These are phyloP conservation scores for Candida ficus DNA, from an alignment of 805 yeast species.

Conservation along the genomic window DNA sequence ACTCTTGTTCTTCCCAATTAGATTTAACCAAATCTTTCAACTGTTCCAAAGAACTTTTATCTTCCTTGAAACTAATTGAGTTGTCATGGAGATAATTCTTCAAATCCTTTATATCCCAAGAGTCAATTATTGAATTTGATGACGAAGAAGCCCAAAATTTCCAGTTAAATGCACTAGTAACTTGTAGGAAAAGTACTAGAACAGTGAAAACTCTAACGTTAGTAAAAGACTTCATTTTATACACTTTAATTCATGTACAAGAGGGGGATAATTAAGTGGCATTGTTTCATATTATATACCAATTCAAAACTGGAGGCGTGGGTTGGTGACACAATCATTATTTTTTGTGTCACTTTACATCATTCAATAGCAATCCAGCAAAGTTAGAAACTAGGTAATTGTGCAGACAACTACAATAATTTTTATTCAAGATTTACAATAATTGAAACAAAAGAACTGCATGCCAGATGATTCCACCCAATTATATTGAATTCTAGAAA, in stretches of 20 bases:
- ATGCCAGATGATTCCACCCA: too few relatives aligned
- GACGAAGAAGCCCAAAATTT: constrained; percentile 7
- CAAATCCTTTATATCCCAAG: constrained; percentile 32
- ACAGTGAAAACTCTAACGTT: neutral
- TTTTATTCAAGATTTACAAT: too few relatives aligned
- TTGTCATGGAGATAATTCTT: constrained; percentile 31
- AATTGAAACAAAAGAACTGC: too few relatives aligned
- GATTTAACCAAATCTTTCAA: constrained; percentile 25
- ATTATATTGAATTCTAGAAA: neutral
- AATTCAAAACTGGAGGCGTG: neutral
- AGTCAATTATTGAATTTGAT: constrained; percentile 9
- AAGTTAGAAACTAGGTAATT: neutral
- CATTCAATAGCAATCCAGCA: neutral
- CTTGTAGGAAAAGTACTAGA: neutral
- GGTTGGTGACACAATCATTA: constrained; percentile 10
- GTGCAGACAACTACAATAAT: neutral
- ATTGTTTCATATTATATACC: neutral
- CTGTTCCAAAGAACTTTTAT: constrained; percentile 20
- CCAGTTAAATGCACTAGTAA: neutral
- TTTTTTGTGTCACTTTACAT: neutral
- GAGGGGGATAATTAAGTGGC: neutral
- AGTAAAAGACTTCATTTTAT: neutral
- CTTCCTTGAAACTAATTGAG: constrained; percentile 19
- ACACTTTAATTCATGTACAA: too few relatives aligned
- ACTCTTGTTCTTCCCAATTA: constrained; percentile 21